Percentiles rank a stretch among this genome's conserved stretches.
phyloP scores from a whole-genome alignment of 306 rosid genomes.

The Prosopis cineraria region DNA sequence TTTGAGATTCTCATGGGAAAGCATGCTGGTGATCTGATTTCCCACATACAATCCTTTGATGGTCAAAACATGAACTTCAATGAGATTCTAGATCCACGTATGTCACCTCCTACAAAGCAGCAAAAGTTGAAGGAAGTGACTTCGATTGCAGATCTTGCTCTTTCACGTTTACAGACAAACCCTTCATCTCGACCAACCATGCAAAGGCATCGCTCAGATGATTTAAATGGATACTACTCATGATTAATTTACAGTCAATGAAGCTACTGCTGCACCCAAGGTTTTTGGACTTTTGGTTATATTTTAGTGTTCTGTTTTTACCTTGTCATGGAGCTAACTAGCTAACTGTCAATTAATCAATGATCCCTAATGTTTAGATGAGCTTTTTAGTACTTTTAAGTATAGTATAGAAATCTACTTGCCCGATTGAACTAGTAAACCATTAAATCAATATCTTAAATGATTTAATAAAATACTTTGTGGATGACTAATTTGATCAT shows the following conservation, averaged over 20 bases:
- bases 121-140: background rate
- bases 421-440: too few relatives aligned
- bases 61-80: background rate
- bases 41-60: background rate
- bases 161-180: background rate
- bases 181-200: background rate
- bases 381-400: too few relatives aligned
- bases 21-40: background rate
- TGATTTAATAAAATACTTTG: too few relatives aligned
- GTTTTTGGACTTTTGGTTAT: too few relatives aligned
- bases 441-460: too few relatives aligned
- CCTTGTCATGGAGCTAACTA: too few relatives aligned
- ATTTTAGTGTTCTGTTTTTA: too few relatives aligned
- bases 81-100: background rate
- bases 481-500: too few relatives aligned
- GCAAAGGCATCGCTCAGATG: background rate
- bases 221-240: background rate
- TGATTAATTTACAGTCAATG: background rate
- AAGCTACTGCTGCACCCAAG: too few relatives aligned
- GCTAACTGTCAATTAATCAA: too few relatives aligned
- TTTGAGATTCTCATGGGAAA: conserved; percentile 5
- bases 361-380: too few relatives aligned
- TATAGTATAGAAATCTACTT: too few relatives aligned
- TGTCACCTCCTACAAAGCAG: background rate
- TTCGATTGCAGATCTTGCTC: background rate